phyloP scores from a whole-genome alignment of 2,329 filamentous ascomycete genomes.

The Aspergillus fructus region DNA sequence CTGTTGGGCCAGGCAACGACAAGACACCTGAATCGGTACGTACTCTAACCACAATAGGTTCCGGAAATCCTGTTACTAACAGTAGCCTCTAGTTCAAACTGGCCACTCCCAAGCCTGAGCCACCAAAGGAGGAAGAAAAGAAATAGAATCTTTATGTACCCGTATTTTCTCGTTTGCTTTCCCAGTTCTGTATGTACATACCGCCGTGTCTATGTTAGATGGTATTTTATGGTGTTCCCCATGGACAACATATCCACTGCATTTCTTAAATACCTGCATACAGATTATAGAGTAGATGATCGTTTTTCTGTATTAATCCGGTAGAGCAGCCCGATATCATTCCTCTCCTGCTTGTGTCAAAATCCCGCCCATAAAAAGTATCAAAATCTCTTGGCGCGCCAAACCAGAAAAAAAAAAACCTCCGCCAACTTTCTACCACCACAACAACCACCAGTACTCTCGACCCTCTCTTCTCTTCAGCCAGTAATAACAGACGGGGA shows the following conservation, averaged over 20 bases:
- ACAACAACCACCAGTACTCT: background rate
- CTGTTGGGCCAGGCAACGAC: constrained; percentile 70
- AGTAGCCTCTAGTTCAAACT: constrained; percentile 74
- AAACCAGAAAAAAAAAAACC: constrained; percentile 5
- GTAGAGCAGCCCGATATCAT: background rate
- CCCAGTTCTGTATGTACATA: constrained; percentile 41
- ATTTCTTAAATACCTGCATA: background rate
- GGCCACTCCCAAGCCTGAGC: constrained; percentile 91
- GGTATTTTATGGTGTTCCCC: constrained; percentile 3
- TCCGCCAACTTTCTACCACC: background rate
- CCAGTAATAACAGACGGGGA: background rate
- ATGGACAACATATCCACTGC: background rate
- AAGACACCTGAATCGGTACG: constrained; percentile 69
- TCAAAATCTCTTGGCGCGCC: constrained; percentile 1
- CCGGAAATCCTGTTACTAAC: constrained; percentile 1
- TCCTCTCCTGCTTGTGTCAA: background rate
- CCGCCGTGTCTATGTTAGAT: constrained; percentile 23
- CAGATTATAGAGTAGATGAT: background rate
- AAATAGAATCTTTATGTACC: constrained; percentile 62
- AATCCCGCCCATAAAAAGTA: background rate
- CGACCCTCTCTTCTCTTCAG: background rate
- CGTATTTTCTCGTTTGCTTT: constrained; percentile 32
- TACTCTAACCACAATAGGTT: constrained; percentile 26
- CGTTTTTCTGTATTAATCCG: background rate
- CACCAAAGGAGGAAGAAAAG: constrained; percentile 79